phyloP scores from a whole-genome alignment of 2,329 filamentous ascomycete genomes.

The Xenoacremonium recifei region DNA sequence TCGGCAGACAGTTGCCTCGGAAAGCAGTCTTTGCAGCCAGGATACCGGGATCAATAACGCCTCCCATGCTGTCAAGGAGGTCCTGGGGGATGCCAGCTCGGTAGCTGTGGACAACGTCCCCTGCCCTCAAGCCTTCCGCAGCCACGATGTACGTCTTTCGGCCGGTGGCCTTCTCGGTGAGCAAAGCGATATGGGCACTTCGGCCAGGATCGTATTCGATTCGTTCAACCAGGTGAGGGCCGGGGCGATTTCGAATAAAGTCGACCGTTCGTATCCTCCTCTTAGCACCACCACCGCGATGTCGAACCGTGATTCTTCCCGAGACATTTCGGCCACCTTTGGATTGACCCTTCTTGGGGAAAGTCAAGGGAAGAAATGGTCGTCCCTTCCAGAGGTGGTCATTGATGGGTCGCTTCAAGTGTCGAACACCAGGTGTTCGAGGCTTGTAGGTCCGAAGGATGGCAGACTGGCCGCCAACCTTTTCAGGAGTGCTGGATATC shows the following conservation, averaged over 20 bases:
- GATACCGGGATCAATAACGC: conserved; percentile 90
- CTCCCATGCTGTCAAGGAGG: conserved; percentile 88
- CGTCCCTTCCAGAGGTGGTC: conserved; percentile 96
- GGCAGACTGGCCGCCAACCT: conserved; percentile 33
- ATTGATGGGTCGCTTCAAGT: conserved; percentile 89
- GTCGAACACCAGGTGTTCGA: conserved; percentile 85
- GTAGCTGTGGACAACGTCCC: conserved; percentile 91
- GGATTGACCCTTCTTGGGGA: conserved; percentile 86
- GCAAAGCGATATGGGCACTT: conserved; percentile 86
- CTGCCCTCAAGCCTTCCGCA: conserved; percentile 89
- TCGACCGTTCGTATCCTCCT: conserved; percentile 89
- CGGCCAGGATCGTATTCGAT: conserved; percentile 96
- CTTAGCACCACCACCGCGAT: conserved; percentile 90
- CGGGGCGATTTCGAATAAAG: conserved; percentile 75
- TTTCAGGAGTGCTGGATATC: conserved; percentile 16
- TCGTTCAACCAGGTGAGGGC: conserved; percentile 84
- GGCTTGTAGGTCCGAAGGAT: conserved; percentile 86
- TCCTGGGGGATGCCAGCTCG: conserved; percentile 84
- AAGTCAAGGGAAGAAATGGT: conserved; percentile 78
- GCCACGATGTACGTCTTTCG: conserved; percentile 89
- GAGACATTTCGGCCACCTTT: conserved; percentile 91
- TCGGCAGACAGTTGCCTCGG: conserved; percentile 88
- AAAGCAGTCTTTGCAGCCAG: conserved; percentile 91
- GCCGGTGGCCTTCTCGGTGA: conserved; percentile 72
- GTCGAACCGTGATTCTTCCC: conserved; percentile 82